Conservation (phyloP, 306 rosid species). For the Senna tora region DNA sequence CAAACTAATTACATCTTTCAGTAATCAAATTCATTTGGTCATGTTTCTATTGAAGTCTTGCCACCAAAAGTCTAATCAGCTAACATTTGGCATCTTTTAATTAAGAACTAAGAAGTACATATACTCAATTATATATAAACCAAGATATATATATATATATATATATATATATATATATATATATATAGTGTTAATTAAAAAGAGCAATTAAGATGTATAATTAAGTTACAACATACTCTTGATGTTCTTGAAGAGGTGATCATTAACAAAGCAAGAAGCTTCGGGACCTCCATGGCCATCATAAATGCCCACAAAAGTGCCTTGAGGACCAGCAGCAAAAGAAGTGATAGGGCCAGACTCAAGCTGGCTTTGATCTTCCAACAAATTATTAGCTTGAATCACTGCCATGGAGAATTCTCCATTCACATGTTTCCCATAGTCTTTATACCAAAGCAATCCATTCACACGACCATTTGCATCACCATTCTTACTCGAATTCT, state of each 20-base stretch:
- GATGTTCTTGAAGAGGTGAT: constrained; percentile 64
- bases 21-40: no score
- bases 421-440: constrained; percentile 65
- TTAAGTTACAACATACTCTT: constrained; percentile 81
- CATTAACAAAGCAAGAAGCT: constrained; percentile 75
- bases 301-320: constrained; percentile 88
- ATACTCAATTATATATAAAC: background rate
- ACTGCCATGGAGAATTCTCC: constrained; percentile 99
- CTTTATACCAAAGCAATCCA: constrained; percentile 90
- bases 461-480: constrained; percentile 66
- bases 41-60: no score
- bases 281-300: constrained; percentile 99
- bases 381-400: constrained; percentile 84
- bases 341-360: constrained; percentile 86
- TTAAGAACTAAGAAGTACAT: no score
- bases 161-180: no score
- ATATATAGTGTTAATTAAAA: no score
- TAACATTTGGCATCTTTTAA: no score
- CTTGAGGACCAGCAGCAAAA: constrained; percentile 56
- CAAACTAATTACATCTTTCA: no score
- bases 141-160: no score
- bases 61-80: no score
- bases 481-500: constrained; percentile 58
- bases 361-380: constrained; percentile 96
- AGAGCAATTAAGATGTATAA: no score